These are phyloP conservation scores for Geotrichum bryndzae DNA, from an alignment of 1,139 yeast species.

Conservation along the genomic window DNA sequence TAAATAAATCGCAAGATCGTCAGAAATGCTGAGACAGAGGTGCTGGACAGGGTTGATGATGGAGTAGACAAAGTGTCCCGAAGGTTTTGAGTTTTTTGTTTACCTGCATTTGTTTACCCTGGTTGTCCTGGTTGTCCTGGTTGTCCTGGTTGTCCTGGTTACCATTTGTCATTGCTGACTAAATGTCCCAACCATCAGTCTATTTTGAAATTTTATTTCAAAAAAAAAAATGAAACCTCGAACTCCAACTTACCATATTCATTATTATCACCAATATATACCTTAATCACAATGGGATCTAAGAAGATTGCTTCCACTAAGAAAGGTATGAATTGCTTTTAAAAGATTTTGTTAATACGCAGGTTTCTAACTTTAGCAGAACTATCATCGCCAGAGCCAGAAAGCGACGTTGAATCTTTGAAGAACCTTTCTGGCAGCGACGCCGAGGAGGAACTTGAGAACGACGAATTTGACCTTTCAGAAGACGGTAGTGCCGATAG, in stretches of 20 bases:
- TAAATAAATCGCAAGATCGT: background rate
- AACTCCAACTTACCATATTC: background rate
- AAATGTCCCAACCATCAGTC: background rate
- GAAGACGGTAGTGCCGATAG: slow-evolving; percentile 23
- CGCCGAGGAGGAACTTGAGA: slow-evolving; percentile 14
- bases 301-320: background rate
- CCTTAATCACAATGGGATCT: slow-evolving; percentile 2
- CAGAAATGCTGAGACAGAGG: background rate
- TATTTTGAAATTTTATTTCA: background rate
- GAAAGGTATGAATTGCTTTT: background rate
- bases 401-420: slow-evolving; percentile 8
- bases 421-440: slow-evolving; percentile 6
- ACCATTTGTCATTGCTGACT: background rate
- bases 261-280: background rate
- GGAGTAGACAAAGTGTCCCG: background rate
- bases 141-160: background rate
- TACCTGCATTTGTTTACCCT: background rate
- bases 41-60: background rate
- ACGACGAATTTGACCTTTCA: slow-evolving; percentile 16
- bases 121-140: background rate
- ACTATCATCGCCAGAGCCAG: background rate
- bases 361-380: background rate
- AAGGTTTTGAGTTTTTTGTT: background rate
- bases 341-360: background rate
- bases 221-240: background rate